Conservation (phyloP, 1,284 basidiomycete species). For the Bjerkandera adusta region DNA sequence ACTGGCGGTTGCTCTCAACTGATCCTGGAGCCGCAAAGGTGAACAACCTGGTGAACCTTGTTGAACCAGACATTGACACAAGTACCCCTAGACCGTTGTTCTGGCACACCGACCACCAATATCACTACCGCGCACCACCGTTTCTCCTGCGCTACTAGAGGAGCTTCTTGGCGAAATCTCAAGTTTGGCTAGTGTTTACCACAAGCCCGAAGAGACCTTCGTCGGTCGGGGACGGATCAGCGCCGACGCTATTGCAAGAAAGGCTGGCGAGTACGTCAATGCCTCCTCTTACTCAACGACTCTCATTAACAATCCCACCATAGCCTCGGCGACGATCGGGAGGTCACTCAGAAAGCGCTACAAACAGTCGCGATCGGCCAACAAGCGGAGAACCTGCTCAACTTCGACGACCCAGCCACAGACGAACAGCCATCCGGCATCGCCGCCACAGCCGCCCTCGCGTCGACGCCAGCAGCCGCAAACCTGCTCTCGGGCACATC, state of each 20-base stretch:
- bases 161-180: conserved; percentile 90
- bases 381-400: conserved; percentile 92
- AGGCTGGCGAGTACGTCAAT: conserved; percentile 54
- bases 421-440: conserved; percentile 66
- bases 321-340: conserved; percentile 59
- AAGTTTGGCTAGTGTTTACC: conserved; percentile 89
- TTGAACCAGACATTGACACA: conserved; percentile 5
- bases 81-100: conserved; percentile 86
- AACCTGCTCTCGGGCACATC: conserved; percentile 70
- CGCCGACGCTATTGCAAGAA: conserved; percentile 78
- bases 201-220: conserved; percentile 93
- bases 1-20: conserved; percentile 91
- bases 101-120: conserved; percentile 92
- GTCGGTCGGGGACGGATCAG: conserved; percentile 84
- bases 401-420: conserved; percentile 79
- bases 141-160: conserved; percentile 88
- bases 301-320: conserved; percentile 8
- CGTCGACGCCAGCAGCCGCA: conserved; percentile 68
- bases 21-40: conserved; percentile 95
- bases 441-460: conserved; percentile 70
- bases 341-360: conserved; percentile 79
- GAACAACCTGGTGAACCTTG: conserved; percentile 4
- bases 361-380: conserved; percentile 89
- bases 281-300: conserved; percentile 1
- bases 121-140: conserved; percentile 86